Evolutionary conservation across 1,139 yeast species (phyloP), one percentile per base, ranked within the genome.

Genomic region (Suhomyces maxii): DNA sequence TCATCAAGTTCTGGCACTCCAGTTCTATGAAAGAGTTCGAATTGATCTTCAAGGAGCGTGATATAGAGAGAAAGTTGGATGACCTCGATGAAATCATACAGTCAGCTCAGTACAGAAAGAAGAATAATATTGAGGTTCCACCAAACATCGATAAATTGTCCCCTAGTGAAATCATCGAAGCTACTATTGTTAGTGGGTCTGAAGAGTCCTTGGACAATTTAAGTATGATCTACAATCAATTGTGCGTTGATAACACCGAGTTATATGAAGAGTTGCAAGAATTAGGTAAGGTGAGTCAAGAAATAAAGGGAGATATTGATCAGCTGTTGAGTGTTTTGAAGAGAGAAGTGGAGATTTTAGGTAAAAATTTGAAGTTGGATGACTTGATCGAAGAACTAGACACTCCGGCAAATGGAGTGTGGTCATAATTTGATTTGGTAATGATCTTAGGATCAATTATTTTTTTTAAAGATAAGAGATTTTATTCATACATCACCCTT

Each of bases 31-130:
- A 74, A 34, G 95, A 89, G 61, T 86, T 88, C 53, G 80, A 80
- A 7, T 76, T 81, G 37, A 85, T 89, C 3, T 83, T 82, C 57
- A 62, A 69, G 10, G 96, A 89, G 52, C 69, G 90, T 34, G 74
- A 81, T 26, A 71, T 87, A 1, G 73, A 80, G 48, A 52, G 48
- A 34, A 86, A 83, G 54, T 66, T 89, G 46, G 71, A 83, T 52
- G 83, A 81, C 47, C 67, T 89, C 44, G 97, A 89, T 59, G 82
- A 77, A 37, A 65, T 89, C 26, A 77, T 89, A 23, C 67, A 69
- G 11, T 73, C 71, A 12, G 93, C 95, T 0, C 68, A 68, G 44
- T 37, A 50, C 26, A 54, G 77, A 7, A 63, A 65, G 41, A 45
- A 41, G 11, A 41, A 41, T 26, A 48, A 47, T 7, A 40, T 53